Conservation (phyloP, 2,329 filamentous ascomycete species). For the Pseudocercospora eumusae region DNA sequence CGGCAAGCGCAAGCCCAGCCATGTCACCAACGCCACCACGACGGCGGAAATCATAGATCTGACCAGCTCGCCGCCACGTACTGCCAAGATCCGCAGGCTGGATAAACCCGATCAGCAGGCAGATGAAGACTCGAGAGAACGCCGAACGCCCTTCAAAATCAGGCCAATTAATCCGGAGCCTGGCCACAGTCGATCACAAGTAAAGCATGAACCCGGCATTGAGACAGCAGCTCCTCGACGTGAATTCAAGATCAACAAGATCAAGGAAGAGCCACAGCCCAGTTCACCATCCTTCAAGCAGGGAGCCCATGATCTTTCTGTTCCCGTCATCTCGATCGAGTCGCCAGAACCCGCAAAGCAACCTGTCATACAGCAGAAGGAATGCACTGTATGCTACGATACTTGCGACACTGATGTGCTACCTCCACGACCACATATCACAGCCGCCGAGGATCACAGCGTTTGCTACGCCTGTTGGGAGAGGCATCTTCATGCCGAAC, state of each 20-base stretch:
- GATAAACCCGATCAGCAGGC: background rate
- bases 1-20: background rate
- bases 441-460: background rate
- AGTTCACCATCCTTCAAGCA: background rate
- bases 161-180: background rate
- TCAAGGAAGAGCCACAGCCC: background rate
- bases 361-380: background rate
- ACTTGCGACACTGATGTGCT: background rate
- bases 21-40: background rate
- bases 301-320: background rate
- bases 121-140: background rate
- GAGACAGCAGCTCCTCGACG: background rate
- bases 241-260: background rate
- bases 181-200: background rate
- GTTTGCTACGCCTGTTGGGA: conserved; percentile 15
- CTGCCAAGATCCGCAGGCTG: background rate
- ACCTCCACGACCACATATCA: background rate
- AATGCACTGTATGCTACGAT: conserved; percentile 14
- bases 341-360: background rate
- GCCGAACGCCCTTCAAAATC: background rate
- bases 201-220: background rate
- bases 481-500: conserved; percentile 4
- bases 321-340: background rate
- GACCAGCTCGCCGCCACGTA: too few relatives aligned
- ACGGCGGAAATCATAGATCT: background rate